Conservation (phyloP, 164 flowering plant genomes). For the Aristolochia californica region DNA sequence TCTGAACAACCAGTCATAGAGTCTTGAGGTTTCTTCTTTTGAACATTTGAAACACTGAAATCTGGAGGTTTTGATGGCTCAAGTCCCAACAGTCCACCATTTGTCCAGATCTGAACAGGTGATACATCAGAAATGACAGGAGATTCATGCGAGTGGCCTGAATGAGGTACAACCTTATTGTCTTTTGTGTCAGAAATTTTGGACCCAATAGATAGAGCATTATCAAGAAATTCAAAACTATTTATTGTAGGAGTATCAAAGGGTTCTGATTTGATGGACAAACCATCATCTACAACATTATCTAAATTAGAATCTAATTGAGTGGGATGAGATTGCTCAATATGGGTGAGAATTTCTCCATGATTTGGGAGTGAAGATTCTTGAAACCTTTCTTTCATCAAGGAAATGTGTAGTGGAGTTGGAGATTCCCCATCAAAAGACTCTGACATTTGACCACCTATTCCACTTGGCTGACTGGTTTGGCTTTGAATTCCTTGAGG, state of each 20-base stretch:
- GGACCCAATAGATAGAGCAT: constrained; percentile 15
- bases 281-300: constrained; percentile 10
- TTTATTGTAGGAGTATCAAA: constrained; percentile 12
- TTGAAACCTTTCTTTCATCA: constrained; percentile 10
- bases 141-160: constrained; percentile 21
- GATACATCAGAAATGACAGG: constrained; percentile 18
- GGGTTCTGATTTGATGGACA: constrained; percentile 9
- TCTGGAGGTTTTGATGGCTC: constrained; percentile 89
- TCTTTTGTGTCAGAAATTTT: constrained; percentile 9
- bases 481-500: constrained; percentile 17
- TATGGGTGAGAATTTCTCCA: constrained; percentile 14
- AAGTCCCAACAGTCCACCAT: constrained; percentile 84
- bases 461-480: constrained; percentile 1
- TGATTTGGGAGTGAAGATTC: constrained; percentile 8
- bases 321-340: constrained; percentile 18
- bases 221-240: constrained; percentile 18
- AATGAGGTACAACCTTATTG: constrained; percentile 14
- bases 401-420: constrained; percentile 13
- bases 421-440: constrained; percentile 20
- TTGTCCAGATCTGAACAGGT: constrained; percentile 65
- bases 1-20: constrained; percentile 15
- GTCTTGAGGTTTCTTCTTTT: constrained; percentile 6
- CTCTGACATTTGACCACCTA: constrained; percentile 13
- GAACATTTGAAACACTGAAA: constrained; percentile 22
- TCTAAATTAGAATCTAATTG: constrained; percentile 12